phyloP scores from a whole-genome alignment of 2,329 filamentous ascomycete genomes.

The Shiraia bambusicola region DNA sequence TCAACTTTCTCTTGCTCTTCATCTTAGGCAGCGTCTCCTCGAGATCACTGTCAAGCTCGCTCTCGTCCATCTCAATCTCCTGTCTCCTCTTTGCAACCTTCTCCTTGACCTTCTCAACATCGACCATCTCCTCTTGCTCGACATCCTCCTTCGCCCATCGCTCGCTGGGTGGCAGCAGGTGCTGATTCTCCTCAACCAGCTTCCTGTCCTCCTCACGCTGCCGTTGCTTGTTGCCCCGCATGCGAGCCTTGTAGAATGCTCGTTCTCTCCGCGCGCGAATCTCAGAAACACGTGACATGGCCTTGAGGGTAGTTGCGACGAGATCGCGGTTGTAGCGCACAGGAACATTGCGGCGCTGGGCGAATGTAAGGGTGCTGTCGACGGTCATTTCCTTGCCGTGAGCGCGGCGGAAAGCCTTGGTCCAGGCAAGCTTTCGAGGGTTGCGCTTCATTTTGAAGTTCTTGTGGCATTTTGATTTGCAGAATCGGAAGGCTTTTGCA shows the following conservation, averaged over 20 bases:
- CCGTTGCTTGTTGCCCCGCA: constrained; percentile 85
- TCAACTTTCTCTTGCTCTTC: constrained; percentile 52
- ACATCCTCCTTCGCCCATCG: constrained; percentile 49
- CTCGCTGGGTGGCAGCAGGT: constrained; percentile 71
- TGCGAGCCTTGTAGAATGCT: constrained; percentile 89
- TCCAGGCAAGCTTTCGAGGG: constrained; percentile 91
- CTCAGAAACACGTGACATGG: constrained; percentile 88
- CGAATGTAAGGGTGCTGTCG: constrained; percentile 90
- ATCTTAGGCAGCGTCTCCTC: constrained; percentile 41
- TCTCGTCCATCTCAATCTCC: constrained; percentile 62
- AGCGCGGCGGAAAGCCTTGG: constrained; percentile 39
- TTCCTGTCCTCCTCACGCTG: constrained; percentile 79
- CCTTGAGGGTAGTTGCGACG: constrained; percentile 80
- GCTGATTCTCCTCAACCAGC: constrained; percentile 87
- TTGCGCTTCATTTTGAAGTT: constrained; percentile 98
- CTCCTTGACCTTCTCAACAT: constrained; percentile 49
- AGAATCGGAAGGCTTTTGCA: constrained; percentile 67
- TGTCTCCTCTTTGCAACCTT: constrained; percentile 60
- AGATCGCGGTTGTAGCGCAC: constrained; percentile 95
- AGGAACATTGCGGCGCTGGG: constrained; percentile 88
- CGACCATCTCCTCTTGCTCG: constrained; percentile 62
- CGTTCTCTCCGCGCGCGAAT: constrained; percentile 81
- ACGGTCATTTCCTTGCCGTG: constrained; percentile 71
- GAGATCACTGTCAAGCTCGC: constrained; percentile 42
- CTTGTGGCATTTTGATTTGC: constrained; percentile 60